These are phyloP conservation scores for Exobasidium rhododendri DNA, from an alignment of 1,284 basidiomycete species.

Conservation along the genomic window DNA sequence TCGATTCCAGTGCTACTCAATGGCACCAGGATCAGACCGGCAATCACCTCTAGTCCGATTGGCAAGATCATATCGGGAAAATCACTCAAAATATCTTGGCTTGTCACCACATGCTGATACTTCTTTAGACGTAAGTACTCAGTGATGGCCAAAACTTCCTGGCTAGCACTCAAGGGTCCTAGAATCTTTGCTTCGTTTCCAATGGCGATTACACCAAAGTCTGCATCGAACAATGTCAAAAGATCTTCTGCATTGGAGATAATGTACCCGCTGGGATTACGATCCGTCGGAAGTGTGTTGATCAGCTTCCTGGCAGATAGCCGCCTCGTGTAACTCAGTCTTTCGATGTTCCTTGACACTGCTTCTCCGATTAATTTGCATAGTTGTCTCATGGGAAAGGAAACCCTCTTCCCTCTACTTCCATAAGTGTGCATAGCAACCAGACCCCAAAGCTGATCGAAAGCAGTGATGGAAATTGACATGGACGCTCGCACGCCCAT, in stretches of 20 bases:
- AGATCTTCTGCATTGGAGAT: slow-evolving; percentile 82
- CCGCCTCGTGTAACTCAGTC: slow-evolving; percentile 74
- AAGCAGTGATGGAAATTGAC: slow-evolving; percentile 72
- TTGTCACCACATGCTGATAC: slow-evolving; percentile 42
- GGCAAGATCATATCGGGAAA: slow-evolving; percentile 73
- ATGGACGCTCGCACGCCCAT: slow-evolving; percentile 55
- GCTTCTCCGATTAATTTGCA: slow-evolving; percentile 72
- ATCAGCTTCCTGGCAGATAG: slow-evolving; percentile 77
- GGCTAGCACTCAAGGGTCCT: slow-evolving; percentile 74
- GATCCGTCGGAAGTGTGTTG: slow-evolving; percentile 70
- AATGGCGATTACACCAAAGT: slow-evolving; percentile 78
- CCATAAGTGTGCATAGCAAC: slow-evolving; percentile 82
- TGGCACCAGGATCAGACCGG: slow-evolving; percentile 76
- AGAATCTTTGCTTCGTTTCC: slow-evolving; percentile 70
- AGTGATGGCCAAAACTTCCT: slow-evolving; percentile 77
- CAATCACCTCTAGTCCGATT: slow-evolving; percentile 69
- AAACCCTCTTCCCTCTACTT: slow-evolving; percentile 72
- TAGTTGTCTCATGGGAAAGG: slow-evolving; percentile 73
- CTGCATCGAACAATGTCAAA: slow-evolving; percentile 76
- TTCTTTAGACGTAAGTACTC: slow-evolving; percentile 78
- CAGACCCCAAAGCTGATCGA: slow-evolving; percentile 78
- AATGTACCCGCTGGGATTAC: slow-evolving; percentile 77
- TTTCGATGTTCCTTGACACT: slow-evolving; percentile 78
- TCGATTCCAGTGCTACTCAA: slow-evolving; percentile 44
- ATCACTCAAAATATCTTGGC: slow-evolving; percentile 69